These are phyloP conservation scores for Theileria annulata DNA, from an alignment of 169 alveolate genomes.

Conservation along the genomic window DNA sequence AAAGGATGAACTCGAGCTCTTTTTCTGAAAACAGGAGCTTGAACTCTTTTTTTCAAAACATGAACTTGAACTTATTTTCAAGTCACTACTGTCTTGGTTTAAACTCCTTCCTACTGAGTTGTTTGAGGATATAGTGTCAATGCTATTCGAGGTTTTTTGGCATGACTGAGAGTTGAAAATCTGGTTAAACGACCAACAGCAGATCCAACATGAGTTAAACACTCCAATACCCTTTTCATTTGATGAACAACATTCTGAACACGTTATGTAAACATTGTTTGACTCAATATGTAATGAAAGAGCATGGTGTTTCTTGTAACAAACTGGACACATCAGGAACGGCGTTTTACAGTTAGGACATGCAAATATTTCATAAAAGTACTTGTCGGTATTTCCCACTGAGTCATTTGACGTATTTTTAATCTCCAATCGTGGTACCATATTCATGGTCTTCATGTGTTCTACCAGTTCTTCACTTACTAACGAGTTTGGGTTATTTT, in stretches of 20 bases:
- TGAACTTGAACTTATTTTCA: neutral
- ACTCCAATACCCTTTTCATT: slow-evolving; percentile 33
- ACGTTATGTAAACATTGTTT: slow-evolving; percentile 71
- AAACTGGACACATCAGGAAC: slow-evolving; percentile 77
- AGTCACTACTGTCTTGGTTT: neutral
- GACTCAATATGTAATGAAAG: slow-evolving; percentile 67
- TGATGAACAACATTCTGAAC: slow-evolving; percentile 62
- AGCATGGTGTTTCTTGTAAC: slow-evolving; percentile 70
- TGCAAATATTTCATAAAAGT: slow-evolving; percentile 52
- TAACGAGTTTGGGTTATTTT: slow-evolving; percentile 17
- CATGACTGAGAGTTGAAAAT: slow-evolving; percentile 1
- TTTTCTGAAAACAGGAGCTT: neutral
- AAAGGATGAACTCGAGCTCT: neutral
- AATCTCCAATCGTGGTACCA: neutral
- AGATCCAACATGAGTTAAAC: slow-evolving; percentile 54
- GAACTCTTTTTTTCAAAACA: neutral
- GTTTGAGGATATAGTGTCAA: neutral
- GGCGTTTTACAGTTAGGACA: slow-evolving; percentile 80
- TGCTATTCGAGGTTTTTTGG: neutral
- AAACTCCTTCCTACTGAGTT: neutral
- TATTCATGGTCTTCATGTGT: slow-evolving; percentile 33
- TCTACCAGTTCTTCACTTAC: slow-evolving; percentile 53
- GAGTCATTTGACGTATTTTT: neutral
- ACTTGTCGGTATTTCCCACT: slow-evolving; percentile 1
- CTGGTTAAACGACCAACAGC: slow-evolving; percentile 50